Conservation (phyloP, 768 basidiomycete genomes). For the Lentinus tigrinus region DNA sequence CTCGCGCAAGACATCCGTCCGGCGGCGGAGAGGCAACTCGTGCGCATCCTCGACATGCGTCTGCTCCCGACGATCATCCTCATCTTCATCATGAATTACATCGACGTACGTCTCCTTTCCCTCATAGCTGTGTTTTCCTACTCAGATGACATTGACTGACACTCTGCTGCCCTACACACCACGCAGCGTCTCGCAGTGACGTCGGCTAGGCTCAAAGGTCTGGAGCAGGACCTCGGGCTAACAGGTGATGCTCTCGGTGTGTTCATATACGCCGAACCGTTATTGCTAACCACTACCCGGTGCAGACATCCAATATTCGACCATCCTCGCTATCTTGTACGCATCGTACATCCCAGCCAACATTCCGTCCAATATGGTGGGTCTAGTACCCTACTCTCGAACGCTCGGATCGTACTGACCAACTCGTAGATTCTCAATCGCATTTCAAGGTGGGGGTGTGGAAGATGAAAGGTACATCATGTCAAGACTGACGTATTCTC, state of each 20-base stretch:
- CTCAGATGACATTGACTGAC: too few species aligned
- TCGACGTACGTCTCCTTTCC: slow-evolving; percentile 58
- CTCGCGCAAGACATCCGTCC: slow-evolving; percentile 23
- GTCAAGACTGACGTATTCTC: too few species aligned
- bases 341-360: slow-evolving; percentile 64
- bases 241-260: slow-evolving; percentile 29
- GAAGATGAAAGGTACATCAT: too few species aligned
- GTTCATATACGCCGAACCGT: neutral
- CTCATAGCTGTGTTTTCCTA: too few species aligned
- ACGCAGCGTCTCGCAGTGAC: slow-evolving; percentile 37
- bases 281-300: neutral
- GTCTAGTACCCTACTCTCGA: slow-evolving; percentile 13
- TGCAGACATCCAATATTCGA: slow-evolving; percentile 51
- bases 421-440: slow-evolving; percentile 51
- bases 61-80: slow-evolving; percentile 58
- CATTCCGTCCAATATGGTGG: slow-evolving; percentile 66
- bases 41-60: slow-evolving; percentile 55
- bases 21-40: slow-evolving; percentile 39
- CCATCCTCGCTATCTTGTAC: slow-evolving; percentile 51
- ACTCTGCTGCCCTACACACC: slow-evolving; percentile 1
- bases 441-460: slow-evolving; percentile 41
- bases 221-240: slow-evolving; percentile 38
- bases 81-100: slow-evolving; percentile 67
- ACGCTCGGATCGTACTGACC: neutral
- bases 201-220: slow-evolving; percentile 38